These are phyloP conservation scores for Metschnikowia picachoensis DNA, from an alignment of 805 yeast genomes.

Conservation along the genomic window DNA sequence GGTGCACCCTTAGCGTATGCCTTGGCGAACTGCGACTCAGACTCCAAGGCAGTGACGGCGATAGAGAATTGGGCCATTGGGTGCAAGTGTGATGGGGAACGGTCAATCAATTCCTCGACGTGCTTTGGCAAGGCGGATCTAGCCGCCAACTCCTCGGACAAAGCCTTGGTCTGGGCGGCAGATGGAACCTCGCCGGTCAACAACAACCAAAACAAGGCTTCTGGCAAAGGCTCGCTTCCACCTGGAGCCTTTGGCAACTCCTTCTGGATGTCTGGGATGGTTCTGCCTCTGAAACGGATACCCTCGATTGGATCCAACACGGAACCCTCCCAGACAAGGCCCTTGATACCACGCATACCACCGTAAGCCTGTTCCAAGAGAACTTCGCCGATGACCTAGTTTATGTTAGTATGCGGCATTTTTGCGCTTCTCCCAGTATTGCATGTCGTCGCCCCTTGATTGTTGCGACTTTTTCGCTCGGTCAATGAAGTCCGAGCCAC, in stretches of 20 bases:
- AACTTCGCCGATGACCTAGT: constrained; percentile 44
- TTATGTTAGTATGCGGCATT: background rate
- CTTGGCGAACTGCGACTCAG: constrained; percentile 66
- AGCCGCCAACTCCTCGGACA: constrained; percentile 60
- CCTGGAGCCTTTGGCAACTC: constrained; percentile 59
- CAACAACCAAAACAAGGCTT: constrained; percentile 73
- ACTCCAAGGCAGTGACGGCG: constrained; percentile 69
- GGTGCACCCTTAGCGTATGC: constrained; percentile 68
- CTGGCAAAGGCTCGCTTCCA: constrained; percentile 65
- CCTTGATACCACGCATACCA: constrained; percentile 77
- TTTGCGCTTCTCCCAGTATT: background rate
- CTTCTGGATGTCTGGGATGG: constrained; percentile 68
- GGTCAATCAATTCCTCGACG: constrained; percentile 55
- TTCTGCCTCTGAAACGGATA: constrained; percentile 72
- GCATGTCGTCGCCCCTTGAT: constrained; percentile 1
- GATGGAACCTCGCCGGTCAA: constrained; percentile 73
- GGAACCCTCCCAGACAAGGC: constrained; percentile 78
- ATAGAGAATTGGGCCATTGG: constrained; percentile 84
- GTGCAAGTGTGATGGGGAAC: constrained; percentile 64
- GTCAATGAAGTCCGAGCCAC: constrained; percentile 9
- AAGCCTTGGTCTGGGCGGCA: constrained; percentile 50
- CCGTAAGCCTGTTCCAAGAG: constrained; percentile 42
- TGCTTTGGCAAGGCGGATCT: constrained; percentile 64
- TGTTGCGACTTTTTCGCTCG: constrained; percentile 1
- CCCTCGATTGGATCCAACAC: constrained; percentile 73